Evolutionary conservation across 805 yeast species (phyloP).

Genomic region (Kurtzmaniella cleridarum): DNA sequence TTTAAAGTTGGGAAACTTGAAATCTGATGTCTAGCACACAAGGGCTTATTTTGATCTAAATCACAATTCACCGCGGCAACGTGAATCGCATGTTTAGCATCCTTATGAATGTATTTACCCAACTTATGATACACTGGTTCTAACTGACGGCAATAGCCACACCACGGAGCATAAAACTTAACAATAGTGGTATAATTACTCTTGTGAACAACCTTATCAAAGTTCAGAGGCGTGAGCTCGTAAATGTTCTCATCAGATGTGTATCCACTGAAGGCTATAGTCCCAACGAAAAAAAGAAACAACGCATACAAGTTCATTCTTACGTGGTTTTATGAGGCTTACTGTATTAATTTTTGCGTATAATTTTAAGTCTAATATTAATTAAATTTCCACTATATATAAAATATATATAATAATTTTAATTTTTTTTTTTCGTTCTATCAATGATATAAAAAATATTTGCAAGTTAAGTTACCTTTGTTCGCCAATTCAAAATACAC

Average conservation of each 20-base stretch:
- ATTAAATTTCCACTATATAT: not conserved
- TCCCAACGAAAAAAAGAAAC: constrained; percentile 4
- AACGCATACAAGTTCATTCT: not conserved
- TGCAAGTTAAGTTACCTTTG: too few species aligned
- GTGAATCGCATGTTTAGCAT: constrained; percentile 42
- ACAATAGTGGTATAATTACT: constrained; percentile 78
- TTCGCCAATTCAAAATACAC: too few species aligned
- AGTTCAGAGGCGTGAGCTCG: constrained; percentile 53
- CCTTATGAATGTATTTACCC: constrained; percentile 53
- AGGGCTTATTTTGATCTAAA: constrained; percentile 52
- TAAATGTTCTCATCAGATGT: constrained; percentile 39
- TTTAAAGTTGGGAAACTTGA: constrained; percentile 81
- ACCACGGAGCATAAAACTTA: constrained; percentile 97
- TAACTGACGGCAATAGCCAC: constrained; percentile 84
- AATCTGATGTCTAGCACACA: constrained; percentile 63
- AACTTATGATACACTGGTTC: constrained; percentile 60
- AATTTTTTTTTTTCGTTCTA: not conserved
- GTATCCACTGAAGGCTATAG: constrained; percentile 28
- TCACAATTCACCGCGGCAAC: constrained; percentile 90
- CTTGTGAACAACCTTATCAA: constrained; percentile 58
- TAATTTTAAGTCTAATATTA: not conserved
- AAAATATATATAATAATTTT: not conserved
- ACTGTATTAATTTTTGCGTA: not conserved
- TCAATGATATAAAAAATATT: too few species aligned
- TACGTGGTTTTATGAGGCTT: not conserved